Conservation (phyloP, 345 rosid genomes). For the Syzygium aromaticum region DNA sequence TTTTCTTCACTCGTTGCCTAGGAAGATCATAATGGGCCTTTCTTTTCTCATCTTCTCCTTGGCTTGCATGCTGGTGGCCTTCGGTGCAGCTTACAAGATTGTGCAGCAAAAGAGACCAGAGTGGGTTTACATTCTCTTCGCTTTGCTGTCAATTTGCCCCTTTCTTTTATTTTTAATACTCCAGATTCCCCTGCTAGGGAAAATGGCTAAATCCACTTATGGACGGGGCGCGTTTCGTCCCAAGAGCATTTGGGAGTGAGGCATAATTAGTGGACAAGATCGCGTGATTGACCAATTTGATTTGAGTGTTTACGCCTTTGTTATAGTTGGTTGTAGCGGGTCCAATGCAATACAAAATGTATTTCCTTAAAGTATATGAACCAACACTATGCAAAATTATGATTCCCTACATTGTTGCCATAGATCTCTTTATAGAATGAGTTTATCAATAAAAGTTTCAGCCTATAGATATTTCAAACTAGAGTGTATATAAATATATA, state of each 20-base stretch:
- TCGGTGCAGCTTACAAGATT: neutral
- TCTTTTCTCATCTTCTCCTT: neutral
- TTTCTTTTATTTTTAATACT: neutral
- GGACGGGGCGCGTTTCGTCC: neutral
- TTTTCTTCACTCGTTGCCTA: constrained; percentile 8
- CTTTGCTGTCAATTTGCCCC: neutral
- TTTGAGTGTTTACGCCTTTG: too few relatives aligned
- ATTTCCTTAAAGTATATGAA: neutral
- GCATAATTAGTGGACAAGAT: too few relatives aligned
- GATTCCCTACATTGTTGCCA: too few relatives aligned
- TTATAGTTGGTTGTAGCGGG: neutral
- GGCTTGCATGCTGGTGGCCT: constrained; percentile 1
- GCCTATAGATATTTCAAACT: too few relatives aligned
- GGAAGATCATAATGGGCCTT: neutral
- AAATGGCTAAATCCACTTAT: neutral
- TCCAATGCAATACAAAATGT: too few relatives aligned
- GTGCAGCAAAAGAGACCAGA: neutral
- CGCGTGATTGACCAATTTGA: too few relatives aligned
- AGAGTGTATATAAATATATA: too few relatives aligned
- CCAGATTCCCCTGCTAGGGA: neutral
- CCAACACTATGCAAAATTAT: too few relatives aligned
- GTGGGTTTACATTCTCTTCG: neutral
- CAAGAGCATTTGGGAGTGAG: too few relatives aligned
- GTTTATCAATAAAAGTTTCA: too few relatives aligned
- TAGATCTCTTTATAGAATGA: too few relatives aligned